Conservation (phyloP, 2,329 filamentous ascomycete genomes). For the Graphium sp. region DNA sequence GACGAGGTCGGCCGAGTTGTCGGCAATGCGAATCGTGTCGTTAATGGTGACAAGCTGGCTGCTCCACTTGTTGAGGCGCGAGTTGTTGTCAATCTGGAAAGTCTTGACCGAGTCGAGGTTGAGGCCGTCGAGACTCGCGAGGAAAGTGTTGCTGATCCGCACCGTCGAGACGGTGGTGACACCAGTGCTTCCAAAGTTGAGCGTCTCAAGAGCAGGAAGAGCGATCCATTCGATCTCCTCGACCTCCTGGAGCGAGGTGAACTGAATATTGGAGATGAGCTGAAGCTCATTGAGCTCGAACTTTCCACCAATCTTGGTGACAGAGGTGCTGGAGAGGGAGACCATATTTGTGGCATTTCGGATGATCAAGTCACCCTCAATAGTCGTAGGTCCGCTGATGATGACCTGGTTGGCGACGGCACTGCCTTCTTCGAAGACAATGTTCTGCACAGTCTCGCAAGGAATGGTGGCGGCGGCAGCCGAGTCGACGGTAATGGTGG, state of each 20-base stretch:
- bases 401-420: constrained; percentile 31
- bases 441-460: constrained; percentile 44
- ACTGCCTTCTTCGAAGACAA: constrained; percentile 19
- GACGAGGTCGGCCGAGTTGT: constrained; percentile 60
- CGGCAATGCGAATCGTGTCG: constrained; percentile 52
- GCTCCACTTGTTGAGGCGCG: constrained; percentile 55
- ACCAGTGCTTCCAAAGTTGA: constrained; percentile 31
- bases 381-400: constrained; percentile 40
- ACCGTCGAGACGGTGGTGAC: constrained; percentile 54
- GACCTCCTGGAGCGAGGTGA: constrained; percentile 48
- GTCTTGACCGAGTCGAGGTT: constrained; percentile 55
- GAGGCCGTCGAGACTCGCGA: constrained; percentile 65
- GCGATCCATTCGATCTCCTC: constrained; percentile 54
- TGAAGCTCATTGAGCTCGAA: constrained; percentile 57
- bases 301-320: constrained; percentile 49
- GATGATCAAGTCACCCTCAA: constrained; percentile 40
- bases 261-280: constrained; percentile 48
- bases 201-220: constrained; percentile 40
- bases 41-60: constrained; percentile 66
- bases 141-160: constrained; percentile 70
- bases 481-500: constrained; percentile 38
- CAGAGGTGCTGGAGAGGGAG: constrained; percentile 39
- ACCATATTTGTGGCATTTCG: constrained; percentile 41
- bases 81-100: constrained; percentile 85
- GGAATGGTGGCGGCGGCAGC: constrained; percentile 42